These are phyloP conservation scores for Rauvolfia tetraphylla DNA, from an alignment of 257 asterid genomes.

Conservation along the genomic window DNA sequence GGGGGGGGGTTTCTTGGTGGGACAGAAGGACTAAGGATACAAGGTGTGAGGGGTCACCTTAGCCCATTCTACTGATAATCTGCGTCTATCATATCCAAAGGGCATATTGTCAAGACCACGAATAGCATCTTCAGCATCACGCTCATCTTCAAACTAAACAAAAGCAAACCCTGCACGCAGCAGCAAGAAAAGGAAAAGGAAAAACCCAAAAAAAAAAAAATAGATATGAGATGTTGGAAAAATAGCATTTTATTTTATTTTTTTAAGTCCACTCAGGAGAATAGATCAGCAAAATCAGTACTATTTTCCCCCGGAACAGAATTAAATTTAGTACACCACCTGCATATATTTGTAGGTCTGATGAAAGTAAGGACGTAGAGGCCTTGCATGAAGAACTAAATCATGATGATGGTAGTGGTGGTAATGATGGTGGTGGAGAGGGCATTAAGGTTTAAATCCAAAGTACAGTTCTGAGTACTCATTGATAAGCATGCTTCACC, in stretches of 20 bases:
- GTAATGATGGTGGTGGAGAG: conserved; percentile 41
- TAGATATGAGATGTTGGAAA: conserved; percentile 21
- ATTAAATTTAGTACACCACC: conserved; percentile 72
- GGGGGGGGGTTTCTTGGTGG: neutral
- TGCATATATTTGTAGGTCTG: conserved; percentile 78
- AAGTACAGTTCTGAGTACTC: conserved; percentile 55
- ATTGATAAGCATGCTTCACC: conserved; percentile 85
- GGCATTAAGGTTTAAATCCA: conserved; percentile 57
- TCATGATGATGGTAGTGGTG: conserved; percentile 47
- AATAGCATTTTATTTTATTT: neutral
- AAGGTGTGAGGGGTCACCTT: conserved; percentile 37
- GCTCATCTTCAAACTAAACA: conserved; percentile 86
- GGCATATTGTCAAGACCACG: conserved; percentile 56
- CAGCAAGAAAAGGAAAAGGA: neutral
- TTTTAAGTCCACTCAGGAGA: conserved; percentile 20
- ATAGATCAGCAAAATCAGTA: conserved; percentile 37
- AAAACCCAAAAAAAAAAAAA: neutral
- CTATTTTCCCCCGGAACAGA: conserved; percentile 30
- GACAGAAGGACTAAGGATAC: too few relatives aligned
- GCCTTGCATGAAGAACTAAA: conserved; percentile 82
- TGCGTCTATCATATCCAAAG: conserved; percentile 71
- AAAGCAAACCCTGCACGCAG: conserved; percentile 73
- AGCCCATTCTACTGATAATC: conserved; percentile 89
- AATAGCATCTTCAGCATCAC: conserved; percentile 86
- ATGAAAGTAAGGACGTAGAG: conserved; percentile 71